Conservation (phyloP, 192 early-diverging fungal genomes). For the Pilobolus umbonatus region DNA sequence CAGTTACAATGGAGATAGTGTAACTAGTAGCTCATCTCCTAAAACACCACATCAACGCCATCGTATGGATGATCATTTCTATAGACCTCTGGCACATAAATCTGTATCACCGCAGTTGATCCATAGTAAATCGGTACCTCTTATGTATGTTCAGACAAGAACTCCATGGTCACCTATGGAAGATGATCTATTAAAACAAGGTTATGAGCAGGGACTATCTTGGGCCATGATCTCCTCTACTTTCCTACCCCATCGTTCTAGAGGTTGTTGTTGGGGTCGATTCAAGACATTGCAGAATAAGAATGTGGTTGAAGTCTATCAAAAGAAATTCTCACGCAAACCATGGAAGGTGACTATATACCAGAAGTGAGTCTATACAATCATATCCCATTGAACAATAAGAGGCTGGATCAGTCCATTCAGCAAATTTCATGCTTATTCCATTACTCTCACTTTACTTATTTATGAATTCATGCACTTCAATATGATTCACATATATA, state of each 20-base stretch:
- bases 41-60: background rate
- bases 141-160: constrained; percentile 11
- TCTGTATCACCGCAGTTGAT: background rate
- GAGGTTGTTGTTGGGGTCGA: constrained; percentile 32
- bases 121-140: background rate
- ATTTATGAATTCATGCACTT: too few relatives aligned
- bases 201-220: constrained; percentile 25
- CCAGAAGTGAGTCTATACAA: too few relatives aligned
- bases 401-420: too few relatives aligned
- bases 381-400: too few relatives aligned
- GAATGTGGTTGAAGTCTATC: background rate
- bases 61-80: too few relatives aligned
- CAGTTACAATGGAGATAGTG: background rate
- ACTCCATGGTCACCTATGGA: constrained; percentile 26
- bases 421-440: too few relatives aligned
- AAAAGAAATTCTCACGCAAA: background rate
- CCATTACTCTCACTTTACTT: too few relatives aligned
- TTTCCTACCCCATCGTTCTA: constrained; percentile 27
- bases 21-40: background rate
- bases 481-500: too few relatives aligned
- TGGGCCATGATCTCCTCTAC: constrained; percentile 29
- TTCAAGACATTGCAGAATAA: constrained; percentile 27
- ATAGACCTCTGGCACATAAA: too few relatives aligned
- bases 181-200: constrained; percentile 22
- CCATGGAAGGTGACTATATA: background rate